Evolutionary conservation across 2,329 filamentous ascomycete genomes (phyloP).

Genomic region (Xylariaceae sp.): DNA sequence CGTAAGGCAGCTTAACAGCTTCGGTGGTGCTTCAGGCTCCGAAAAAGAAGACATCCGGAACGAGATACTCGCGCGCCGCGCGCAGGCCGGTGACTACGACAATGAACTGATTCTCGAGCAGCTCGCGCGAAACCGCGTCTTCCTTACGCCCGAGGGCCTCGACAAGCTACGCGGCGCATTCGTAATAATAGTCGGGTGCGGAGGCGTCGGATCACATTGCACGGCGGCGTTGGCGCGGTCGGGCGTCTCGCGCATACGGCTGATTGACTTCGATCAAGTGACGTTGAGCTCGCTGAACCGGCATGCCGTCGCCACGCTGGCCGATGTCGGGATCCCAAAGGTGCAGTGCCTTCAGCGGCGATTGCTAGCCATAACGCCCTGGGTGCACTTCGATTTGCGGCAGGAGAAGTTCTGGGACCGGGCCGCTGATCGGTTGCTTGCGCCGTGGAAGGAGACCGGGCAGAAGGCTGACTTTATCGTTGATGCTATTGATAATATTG

Average conservation of each 20-base stretch:
- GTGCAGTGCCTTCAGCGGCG: conserved; percentile 82
- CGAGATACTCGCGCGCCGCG: conserved; percentile 62
- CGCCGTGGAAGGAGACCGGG: conserved; percentile 64
- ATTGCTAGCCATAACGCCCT: conserved; percentile 85
- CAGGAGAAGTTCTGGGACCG: conserved; percentile 80
- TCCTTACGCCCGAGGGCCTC: conserved; percentile 83
- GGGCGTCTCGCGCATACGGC: conserved; percentile 82
- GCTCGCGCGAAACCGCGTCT: conserved; percentile 89
- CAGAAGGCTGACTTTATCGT: conserved; percentile 84
- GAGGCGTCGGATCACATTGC: conserved; percentile 93
- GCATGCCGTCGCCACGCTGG: conserved; percentile 92
- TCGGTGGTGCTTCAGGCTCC: conserved; percentile 53
- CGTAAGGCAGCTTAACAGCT: conserved; percentile 61
- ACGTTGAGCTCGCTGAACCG: conserved; percentile 92
- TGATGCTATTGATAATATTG: conserved; percentile 98
- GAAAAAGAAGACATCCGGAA: conserved; percentile 69
- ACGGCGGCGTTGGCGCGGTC: conserved; percentile 85
- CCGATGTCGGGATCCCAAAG: conserved; percentile 92
- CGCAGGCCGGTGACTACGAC: conserved; percentile 68
- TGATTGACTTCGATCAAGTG: conserved; percentile 98
- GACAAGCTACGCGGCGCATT: conserved; percentile 80
- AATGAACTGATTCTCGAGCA: conserved; percentile 92
- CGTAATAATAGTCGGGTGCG: conserved; percentile 88
- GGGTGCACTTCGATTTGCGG: conserved; percentile 86
- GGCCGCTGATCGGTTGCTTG: conserved; percentile 71